phyloP scores from a whole-genome alignment of 2,329 filamentous ascomycete species.

The Furcasterigmium furcatum region DNA sequence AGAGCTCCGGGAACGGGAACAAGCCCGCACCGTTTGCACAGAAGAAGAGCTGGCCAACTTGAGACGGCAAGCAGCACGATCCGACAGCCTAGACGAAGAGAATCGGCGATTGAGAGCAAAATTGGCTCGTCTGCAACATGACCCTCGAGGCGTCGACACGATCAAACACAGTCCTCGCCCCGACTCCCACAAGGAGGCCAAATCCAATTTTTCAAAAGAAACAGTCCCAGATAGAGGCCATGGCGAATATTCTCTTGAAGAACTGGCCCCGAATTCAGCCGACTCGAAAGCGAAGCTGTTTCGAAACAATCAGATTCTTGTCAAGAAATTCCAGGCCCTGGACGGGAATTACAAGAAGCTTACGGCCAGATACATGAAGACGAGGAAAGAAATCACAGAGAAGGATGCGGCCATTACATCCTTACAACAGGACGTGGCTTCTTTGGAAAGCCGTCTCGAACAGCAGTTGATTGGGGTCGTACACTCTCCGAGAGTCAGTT shows the following conservation, averaged over 20 bases:
- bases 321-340: neutral
- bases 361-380: neutral
- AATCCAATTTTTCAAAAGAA: neutral
- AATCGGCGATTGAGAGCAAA: conserved; percentile 36
- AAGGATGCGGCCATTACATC: neutral
- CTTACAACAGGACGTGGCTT: too few relatives aligned
- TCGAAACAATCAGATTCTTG: neutral
- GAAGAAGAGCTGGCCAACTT: conserved; percentile 29
- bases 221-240: neutral
- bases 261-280: neutral
- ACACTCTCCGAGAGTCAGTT: too few relatives aligned
- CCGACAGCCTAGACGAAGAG: conserved; percentile 35
- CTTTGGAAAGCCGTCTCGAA: too few relatives aligned
- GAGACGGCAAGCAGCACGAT: conserved; percentile 22
- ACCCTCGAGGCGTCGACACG: conserved; percentile 3
- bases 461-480: too few relatives aligned
- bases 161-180: conserved; percentile 14
- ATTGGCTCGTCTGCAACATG: conserved; percentile 23
- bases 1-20: conserved; percentile 21
- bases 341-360: neutral
- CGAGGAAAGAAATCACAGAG: neutral
- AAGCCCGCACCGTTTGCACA: conserved; percentile 1
- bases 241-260: neutral
- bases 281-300: neutral
- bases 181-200: conserved; percentile 9